Percentiles rank a stretch among this genome's conserved stretches.
These are phyloP conservation scores for Exsudoporus floridanus DNA, from an alignment of 1,284 basidiomycete species.

Conservation along the genomic window DNA sequence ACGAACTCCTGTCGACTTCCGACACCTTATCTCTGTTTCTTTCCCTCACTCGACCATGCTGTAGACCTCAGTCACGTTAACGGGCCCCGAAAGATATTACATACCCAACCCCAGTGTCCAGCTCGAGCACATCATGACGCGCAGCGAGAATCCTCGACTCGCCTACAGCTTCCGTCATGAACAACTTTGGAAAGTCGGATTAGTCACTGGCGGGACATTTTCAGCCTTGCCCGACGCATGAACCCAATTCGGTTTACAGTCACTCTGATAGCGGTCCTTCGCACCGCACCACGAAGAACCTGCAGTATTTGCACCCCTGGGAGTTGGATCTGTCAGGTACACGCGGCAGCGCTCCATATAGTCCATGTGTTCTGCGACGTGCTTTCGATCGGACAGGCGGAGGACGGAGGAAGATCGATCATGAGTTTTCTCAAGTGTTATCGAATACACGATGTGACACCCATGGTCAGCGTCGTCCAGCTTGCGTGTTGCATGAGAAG, in stretches of 20 bases:
- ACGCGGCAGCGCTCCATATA: constrained; percentile 11
- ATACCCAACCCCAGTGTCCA: constrained; percentile 13
- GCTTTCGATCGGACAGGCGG: constrained; percentile 16
- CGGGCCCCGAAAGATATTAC: not conserved
- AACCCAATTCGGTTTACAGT: constrained; percentile 13
- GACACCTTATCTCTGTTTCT: constrained; percentile 22
- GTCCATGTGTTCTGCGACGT: constrained; percentile 12
- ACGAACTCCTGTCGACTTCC: constrained; percentile 18
- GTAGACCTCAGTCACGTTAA: constrained; percentile 9
- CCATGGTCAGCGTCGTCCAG: constrained; percentile 16
- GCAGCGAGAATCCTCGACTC: constrained; percentile 9
- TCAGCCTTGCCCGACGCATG: not conserved
- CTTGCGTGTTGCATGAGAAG: constrained; percentile 20
- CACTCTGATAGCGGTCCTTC: constrained; percentile 20
- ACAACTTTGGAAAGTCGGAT: constrained; percentile 14
- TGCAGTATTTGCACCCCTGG: constrained; percentile 15
- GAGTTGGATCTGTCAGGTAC: constrained; percentile 13
- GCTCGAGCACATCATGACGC: constrained; percentile 24
- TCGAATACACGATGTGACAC: not conserved
- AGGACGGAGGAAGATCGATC: not conserved
- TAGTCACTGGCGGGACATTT: not conserved
- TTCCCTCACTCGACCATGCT: constrained; percentile 29
- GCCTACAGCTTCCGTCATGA: constrained; percentile 15
- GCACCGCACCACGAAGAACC: constrained; percentile 19
- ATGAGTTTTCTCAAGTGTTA: not conserved